phyloP scores from a whole-genome alignment of 805 yeast genomes.

The Kluyveromyces siamensis region DNA sequence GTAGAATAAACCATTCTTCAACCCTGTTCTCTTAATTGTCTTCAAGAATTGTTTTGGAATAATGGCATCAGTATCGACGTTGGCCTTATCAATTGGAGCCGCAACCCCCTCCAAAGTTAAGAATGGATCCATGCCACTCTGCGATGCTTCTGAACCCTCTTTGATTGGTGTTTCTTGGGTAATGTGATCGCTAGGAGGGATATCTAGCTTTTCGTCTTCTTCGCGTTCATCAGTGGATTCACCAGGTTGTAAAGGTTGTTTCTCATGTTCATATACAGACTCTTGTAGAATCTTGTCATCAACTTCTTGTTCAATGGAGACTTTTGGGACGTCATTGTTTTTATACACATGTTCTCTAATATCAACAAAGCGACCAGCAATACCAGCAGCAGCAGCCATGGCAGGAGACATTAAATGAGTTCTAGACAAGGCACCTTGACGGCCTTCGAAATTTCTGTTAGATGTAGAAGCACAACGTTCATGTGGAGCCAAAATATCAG shows the following conservation, averaged over 20 bases:
- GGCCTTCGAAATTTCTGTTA: constrained; percentile 97
- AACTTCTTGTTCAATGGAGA: constrained; percentile 35
- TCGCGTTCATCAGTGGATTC: constrained; percentile 39
- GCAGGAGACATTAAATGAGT: constrained; percentile 98
- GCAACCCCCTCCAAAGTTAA: constrained; percentile 71
- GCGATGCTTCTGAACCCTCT: constrained; percentile 28
- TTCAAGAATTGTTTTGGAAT: constrained; percentile 97
- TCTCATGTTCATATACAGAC: constrained; percentile 66
- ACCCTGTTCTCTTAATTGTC: constrained; percentile 95
- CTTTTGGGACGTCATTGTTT: constrained; percentile 50
- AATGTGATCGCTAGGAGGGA: constrained; percentile 45
- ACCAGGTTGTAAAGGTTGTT: constrained; percentile 47
- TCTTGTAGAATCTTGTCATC: constrained; percentile 51
- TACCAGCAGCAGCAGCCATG: constrained; percentile 99
- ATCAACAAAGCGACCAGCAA: constrained; percentile 82
- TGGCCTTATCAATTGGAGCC: constrained; percentile 91
- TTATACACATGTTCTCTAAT: constrained; percentile 72
- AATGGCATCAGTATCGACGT: constrained; percentile 97
- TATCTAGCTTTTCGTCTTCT: constrained; percentile 52
- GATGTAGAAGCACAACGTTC: constrained; percentile 99
- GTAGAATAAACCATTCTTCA: constrained; percentile 79
- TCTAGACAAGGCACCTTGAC: constrained; percentile 94
- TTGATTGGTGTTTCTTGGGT: constrained; percentile 29
- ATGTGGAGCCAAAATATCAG: constrained; percentile 88
- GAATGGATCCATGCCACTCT: constrained; percentile 67